phyloP scores from a whole-genome alignment of 345 rosid genomes.

The Eucalyptus urophylla region DNA sequence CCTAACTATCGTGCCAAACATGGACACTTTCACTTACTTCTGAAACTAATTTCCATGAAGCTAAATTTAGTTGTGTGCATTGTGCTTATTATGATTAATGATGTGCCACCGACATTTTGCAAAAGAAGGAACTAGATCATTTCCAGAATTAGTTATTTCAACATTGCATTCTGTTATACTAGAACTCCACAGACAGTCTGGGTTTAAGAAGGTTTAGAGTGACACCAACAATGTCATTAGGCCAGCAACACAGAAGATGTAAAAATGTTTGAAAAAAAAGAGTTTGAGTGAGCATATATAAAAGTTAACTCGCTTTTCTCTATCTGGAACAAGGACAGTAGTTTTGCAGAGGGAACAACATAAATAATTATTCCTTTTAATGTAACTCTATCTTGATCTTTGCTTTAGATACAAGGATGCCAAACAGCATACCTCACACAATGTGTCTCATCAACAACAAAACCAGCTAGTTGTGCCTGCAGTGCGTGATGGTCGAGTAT shows the following conservation, averaged over 20 bases:
- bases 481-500: background rate
- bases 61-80: background rate
- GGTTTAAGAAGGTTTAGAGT: background rate
- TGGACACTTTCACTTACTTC: too few relatives aligned
- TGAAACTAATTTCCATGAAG: too few relatives aligned
- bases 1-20: too few relatives aligned
- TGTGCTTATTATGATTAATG: background rate
- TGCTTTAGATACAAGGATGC: background rate
- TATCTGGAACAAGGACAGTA: background rate
- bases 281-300: background rate
- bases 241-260: background rate
- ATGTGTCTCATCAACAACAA: conserved; percentile 92
- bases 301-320: background rate
- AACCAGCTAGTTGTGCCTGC: conserved; percentile 72
- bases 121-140: background rate
- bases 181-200: background rate
- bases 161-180: background rate
- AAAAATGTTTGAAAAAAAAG: background rate
- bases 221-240: background rate
- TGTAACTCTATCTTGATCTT: background rate
- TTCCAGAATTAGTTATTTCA: background rate
- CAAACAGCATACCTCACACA: conserved; percentile 60
- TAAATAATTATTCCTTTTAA: background rate
- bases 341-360: background rate
- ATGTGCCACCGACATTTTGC: background rate